Evolutionary conservation across 2,329 filamentous ascomycete genomes (phyloP).

Genomic region (Clathrospora elynae): DNA sequence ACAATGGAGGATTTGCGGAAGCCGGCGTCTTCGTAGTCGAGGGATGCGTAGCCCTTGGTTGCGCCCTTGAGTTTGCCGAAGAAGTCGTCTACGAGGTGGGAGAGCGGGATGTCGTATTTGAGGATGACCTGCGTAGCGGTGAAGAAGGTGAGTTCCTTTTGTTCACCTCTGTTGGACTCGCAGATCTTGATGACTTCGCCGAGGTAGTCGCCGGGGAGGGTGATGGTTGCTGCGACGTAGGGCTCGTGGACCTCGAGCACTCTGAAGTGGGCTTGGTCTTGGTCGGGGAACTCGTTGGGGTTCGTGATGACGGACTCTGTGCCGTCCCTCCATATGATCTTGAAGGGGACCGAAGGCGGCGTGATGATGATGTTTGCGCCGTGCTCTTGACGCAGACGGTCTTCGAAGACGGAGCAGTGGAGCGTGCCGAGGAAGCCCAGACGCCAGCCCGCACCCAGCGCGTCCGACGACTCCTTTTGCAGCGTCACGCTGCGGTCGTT

Average conservation of each 20-base stretch:
- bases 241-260: conserved; percentile 70
- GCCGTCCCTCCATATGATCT: conserved; percentile 79
- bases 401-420: conserved; percentile 98
- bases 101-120: conserved; percentile 85
- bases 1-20: conserved; percentile 80
- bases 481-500: conserved; percentile 95
- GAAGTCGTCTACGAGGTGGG: conserved; percentile 92
- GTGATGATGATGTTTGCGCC: conserved; percentile 96
- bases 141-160: conserved; percentile 89
- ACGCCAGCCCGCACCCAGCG: conserved; percentile 90
- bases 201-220: conserved; percentile 90
- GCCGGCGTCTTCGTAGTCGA: conserved; percentile 95
- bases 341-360: conserved; percentile 91
- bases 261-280: conserved; percentile 59
- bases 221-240: conserved; percentile 82
- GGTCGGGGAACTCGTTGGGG: conserved; percentile 85
- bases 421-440: conserved; percentile 94
- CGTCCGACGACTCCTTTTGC: conserved; percentile 92
- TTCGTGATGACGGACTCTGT: conserved; percentile 79
- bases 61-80: conserved; percentile 94
- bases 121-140: conserved; percentile 90
- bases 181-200: conserved; percentile 95
- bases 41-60: conserved; percentile 92
- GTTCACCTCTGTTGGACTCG: conserved; percentile 84
- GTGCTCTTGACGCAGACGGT: conserved; percentile 90